Evolutionary conservation across 2,329 filamentous ascomycete species (phyloP), one percentile per base, ranked within the genome.

Genomic region (Arachnomyces sp.): DNA sequence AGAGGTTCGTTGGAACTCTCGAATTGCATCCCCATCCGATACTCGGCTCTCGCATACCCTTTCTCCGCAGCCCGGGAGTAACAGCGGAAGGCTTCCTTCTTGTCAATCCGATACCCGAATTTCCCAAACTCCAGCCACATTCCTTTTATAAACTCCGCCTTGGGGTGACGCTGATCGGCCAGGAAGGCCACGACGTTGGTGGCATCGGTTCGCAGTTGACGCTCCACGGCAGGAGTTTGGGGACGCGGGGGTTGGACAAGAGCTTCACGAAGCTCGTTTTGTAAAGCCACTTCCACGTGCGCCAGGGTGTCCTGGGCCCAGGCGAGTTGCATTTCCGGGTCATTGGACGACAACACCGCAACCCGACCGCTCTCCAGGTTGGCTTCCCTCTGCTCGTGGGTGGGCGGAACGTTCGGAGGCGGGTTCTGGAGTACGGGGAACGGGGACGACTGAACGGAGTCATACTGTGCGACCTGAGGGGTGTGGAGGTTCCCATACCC

Each of bases 91-190:
- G 92, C 90, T 65, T 95, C 90, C 55, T 90, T 89, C 68, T 94
- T 94, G 69, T 98, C 92, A 44, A 88, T 73, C 18, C 88, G 79
- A 61, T 82, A 80, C 30, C 87, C 88, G 58, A 95, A 96, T 58
- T 94, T 94, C 52, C 92, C 92, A 71, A 96, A 98, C 60, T 98
- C 92, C 37, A 94, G 73, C 92, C 92, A 98, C 74, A 94, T 95
- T 44, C 88, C 86, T 54, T 81, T 81, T 70, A 96, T 86, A 60
- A 96, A 98, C 50, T 93, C 79, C 16, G 92, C 92, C 57, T 92
- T 88, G 16, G 92, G 92, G 53, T 98, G 92, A 47, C 82, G 79
- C 61, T 98, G 92, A 38, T 89, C 83, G 16, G 90, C 84, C 28
- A 98, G 71, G 59, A 95, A 95, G 41, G 76, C 77, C 52, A 95